Evolutionary conservation across 73 alveolate species (phyloP), one percentile per base, ranked within the genome.

Genomic region (Urostyla sp.): DNA sequence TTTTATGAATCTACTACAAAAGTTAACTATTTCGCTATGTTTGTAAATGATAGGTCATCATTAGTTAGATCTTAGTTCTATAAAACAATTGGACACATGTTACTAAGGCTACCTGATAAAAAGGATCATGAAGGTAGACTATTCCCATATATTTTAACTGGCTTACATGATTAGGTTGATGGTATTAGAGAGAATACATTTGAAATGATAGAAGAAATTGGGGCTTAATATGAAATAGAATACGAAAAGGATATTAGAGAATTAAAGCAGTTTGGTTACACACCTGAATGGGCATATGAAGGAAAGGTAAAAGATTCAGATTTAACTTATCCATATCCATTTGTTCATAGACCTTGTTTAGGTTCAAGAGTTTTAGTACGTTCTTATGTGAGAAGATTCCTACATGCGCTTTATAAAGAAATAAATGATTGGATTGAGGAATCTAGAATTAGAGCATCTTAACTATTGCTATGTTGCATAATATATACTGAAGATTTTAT

Each of bases 161-260:
- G 99, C 37, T 90, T 97, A 8, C 92, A 94, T 84, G 98, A 97
- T 80, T 82, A 87, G 45, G 92, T 90, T 84, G 94, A 90, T 67
- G 89, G 81, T 28, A 94, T 97, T n/a, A 87, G 94, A 61, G 97
- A 94, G 69, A 85, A 67, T 34, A 97, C 91, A 11, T 90, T 87
- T 52, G 96, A 91, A 50, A 81, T 85, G 66, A 91, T 97, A 52
- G 99, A 94, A 79, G 98, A 93, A 60, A 90, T 95, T 59, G 99
- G 99, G 26, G 84, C 90, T 80, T 72, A 85, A 52, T 94, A 95
- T 87, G 99, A 97, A 69, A 94, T 88, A 85, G 98, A 94, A 49
- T 95, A 95, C 61, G 99, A 97, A 36, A 91, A 93, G 55, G 99
- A 96, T 43, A 80, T 96, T 30, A 87, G 98, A 76, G 99, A 97